Conservation (phyloP, 2,329 filamentous ascomycete species). For the Phaeosphaeriaceae sp. region DNA sequence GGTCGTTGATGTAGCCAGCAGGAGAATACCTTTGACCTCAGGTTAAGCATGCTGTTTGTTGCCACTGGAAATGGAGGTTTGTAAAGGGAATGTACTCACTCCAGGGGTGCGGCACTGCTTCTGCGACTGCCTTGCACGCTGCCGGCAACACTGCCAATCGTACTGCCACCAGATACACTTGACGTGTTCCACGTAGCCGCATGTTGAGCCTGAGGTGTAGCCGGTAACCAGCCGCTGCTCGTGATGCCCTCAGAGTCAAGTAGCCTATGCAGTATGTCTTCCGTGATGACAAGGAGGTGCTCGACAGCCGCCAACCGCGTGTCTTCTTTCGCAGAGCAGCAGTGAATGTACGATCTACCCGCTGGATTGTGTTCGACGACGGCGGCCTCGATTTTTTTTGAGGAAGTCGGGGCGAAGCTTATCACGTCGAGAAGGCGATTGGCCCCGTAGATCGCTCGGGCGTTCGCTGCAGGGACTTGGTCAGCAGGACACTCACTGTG, state of each 20-base stretch:
- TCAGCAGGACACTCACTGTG: not conserved
- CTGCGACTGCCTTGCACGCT: conserved; percentile 30
- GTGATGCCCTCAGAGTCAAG: conserved; percentile 43
- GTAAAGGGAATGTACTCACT: conserved; percentile 23
- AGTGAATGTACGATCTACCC: conserved; percentile 46
- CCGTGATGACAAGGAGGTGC: conserved; percentile 46
- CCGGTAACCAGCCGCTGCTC: conserved; percentile 46
- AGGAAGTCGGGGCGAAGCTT: conserved; percentile 43
- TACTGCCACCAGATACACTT: conserved; percentile 17
- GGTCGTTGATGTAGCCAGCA: conserved; percentile 22
- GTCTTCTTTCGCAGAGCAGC: conserved; percentile 41
- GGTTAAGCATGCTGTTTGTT: not conserved
- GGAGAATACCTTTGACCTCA: not conserved
- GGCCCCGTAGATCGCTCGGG: conserved; percentile 45
- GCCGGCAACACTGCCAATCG: conserved; percentile 11
- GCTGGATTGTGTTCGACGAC: conserved; percentile 48
- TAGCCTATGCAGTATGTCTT: conserved; percentile 42
- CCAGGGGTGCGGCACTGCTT: conserved; percentile 35
- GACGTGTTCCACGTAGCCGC: conserved; percentile 28
- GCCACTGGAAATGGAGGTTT: not conserved
- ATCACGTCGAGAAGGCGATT: conserved; percentile 46
- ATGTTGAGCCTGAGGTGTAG: conserved; percentile 43
- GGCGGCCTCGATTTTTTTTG: conserved; percentile 43
- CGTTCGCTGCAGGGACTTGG: conserved; percentile 33
- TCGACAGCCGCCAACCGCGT: conserved; percentile 41